Evolutionary conservation across 768 basidiomycete species (phyloP), one percentile per base, ranked within the genome.

Genomic region (Termitomyces titanicus): DNA sequence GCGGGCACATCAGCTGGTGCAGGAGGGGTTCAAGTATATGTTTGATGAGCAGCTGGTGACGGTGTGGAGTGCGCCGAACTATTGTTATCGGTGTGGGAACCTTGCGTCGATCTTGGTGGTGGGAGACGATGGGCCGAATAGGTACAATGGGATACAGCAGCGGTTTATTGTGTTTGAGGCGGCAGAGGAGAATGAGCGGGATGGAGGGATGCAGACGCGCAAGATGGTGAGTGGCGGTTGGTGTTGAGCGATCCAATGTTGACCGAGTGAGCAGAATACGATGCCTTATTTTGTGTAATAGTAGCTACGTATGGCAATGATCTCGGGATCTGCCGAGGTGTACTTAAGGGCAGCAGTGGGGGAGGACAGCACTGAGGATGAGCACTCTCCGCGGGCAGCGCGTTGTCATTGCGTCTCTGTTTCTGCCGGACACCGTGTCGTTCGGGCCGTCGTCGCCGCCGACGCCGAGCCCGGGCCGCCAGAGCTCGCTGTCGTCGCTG

Each of bases 1-100:
- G 2, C 84, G 96, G 34, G 96, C 96, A 1, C 96, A 98, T 69
- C 96, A 98, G 66, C 85, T 98, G 18, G 96, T 98, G 1, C 93
- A 95, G 69, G 93, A 95, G 70, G 93, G 94, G 1, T 94, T 83
- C 74, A 98, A 98, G 73, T 88, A 94, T 68, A 96, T 98, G 96
- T 97, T 98, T 63, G 91, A 97, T 66, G 83, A 88, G 58, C 80
- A 86, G 59, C 89, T 96, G 18, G 93, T 94, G 12, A 96, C 93
- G 0, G 93, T 96, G 10, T 96, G 93, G 93, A 87, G 85, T 5
- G 93, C 93, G 47, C 91, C 92, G 29, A 95, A 93, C 65, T 93
- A 93, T 66, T 94, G 79, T 57, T 82, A 80, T 57, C 70, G 76
- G 29, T 92, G 92, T 65, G 93, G 95, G 15, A 98, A 98, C 61